phyloP scores from a whole-genome alignment of 2,329 filamentous ascomycete genomes.

The Stachybotrys chartarum region DNA sequence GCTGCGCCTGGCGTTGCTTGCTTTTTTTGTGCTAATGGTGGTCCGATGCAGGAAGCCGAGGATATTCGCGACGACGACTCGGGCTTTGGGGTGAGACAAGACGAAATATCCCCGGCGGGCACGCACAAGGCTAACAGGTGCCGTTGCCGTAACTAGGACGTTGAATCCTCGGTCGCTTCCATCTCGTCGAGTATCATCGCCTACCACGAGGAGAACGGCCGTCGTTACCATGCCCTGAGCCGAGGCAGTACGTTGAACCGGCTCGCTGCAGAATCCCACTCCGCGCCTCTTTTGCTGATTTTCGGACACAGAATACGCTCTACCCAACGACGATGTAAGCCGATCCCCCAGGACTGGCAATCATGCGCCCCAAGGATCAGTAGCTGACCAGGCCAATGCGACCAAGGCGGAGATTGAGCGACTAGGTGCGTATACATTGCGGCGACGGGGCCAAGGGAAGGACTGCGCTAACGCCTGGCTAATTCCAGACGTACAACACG shows the following conservation, averaged over 20 bases:
- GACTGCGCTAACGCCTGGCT: neutral
- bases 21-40: neutral
- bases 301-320: slow-evolving; percentile 10
- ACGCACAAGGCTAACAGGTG: neutral
- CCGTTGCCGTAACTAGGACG: neutral
- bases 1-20: neutral
- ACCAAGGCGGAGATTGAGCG: slow-evolving; percentile 1
- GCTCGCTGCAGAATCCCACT: too few relatives aligned
- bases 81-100: slow-evolving; percentile 2
- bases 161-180: slow-evolving; percentile 4
- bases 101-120: neutral
- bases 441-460: neutral
- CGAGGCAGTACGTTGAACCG: slow-evolving; percentile 12
- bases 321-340: slow-evolving; percentile 15
- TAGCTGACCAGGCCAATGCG: neutral
- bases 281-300: neutral
- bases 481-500: slow-evolving; percentile 17
- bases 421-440: slow-evolving; percentile 1
- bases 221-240: slow-evolving; percentile 12
- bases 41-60: neutral
- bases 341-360: neutral
- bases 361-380: neutral
- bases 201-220: slow-evolving; percentile 10
- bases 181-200: slow-evolving; percentile 6
- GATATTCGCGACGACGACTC: slow-evolving; percentile 17